phyloP scores from a whole-genome alignment of 106 monocot genomes.

The Dactylorhiza incarnata region DNA sequence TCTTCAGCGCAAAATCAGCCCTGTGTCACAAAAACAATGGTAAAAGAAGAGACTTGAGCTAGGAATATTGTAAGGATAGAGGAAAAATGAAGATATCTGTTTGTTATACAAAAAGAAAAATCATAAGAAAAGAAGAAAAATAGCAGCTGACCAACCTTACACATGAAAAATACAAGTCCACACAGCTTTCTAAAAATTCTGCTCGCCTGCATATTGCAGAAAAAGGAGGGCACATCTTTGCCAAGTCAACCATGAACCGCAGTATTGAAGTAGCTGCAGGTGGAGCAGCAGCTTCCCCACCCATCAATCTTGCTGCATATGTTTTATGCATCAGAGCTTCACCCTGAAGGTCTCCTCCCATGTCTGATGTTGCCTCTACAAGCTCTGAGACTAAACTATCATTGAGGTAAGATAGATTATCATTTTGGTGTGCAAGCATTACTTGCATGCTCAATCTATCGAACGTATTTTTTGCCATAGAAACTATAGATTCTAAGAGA shows the following conservation, averaged over 20 bases:
- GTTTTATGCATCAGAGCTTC: constrained; percentile 98
- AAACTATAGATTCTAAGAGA: constrained; percentile 75
- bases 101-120: neutral
- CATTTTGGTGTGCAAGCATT: constrained; percentile 73
- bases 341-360: constrained; percentile 77
- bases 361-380: constrained; percentile 56
- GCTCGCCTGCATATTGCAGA: constrained; percentile 76
- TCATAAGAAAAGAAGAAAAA: neutral
- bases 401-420: constrained; percentile 58
- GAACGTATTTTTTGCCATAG: constrained; percentile 93
- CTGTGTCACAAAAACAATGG: constrained; percentile 29
- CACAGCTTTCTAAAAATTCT: constrained; percentile 93
- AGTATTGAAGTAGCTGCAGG: constrained; percentile 71
- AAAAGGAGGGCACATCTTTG: constrained; percentile 87
- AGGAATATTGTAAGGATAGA: neutral
- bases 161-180: constrained; percentile 97
- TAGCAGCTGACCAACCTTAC: constrained; percentile 53
- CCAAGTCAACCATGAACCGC: constrained; percentile 94
- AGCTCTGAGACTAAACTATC: constrained; percentile 70
- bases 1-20: constrained; percentile 72
- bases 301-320: constrained; percentile 96
- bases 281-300: constrained; percentile 93
- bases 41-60: constrained; percentile 2
- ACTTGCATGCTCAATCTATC: constrained; percentile 75
- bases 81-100: neutral